phyloP scores from a whole-genome alignment of 768 basidiomycete genomes.

The Amanita subjunquillea region DNA sequence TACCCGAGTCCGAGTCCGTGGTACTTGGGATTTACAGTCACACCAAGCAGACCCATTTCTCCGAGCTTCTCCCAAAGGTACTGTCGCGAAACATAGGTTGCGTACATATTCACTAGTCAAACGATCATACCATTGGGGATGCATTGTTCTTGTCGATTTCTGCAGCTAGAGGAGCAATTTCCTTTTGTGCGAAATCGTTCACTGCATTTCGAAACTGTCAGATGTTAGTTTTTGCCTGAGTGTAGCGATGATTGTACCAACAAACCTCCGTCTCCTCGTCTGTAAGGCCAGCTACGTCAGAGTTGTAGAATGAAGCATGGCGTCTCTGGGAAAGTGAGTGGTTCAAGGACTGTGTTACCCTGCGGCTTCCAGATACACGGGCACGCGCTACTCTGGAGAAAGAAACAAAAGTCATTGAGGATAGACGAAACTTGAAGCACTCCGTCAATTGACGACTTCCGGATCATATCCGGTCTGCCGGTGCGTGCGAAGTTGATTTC shows the following conservation, averaged over 20 bases:
- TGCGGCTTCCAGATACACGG: neutral
- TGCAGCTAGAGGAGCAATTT: constrained; percentile 77
- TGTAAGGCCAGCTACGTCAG: constrained; percentile 64
- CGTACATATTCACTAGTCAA: neutral
- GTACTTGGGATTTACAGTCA: constrained; percentile 73
- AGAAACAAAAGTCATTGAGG: constrained; percentile 2
- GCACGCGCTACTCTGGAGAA: neutral
- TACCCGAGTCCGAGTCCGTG: constrained; percentile 82
- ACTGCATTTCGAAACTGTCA: constrained; percentile 74
- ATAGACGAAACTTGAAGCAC: too few species aligned
- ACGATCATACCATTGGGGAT: constrained; percentile 53
- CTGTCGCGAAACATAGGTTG: constrained; percentile 23
- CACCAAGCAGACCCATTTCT: constrained; percentile 84
- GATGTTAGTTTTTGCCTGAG: constrained; percentile 2
- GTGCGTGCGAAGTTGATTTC: neutral
- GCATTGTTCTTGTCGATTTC: constrained; percentile 81
- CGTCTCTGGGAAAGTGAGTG: constrained; percentile 11
- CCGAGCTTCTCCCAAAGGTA: constrained; percentile 86
- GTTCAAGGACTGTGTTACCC: constrained; percentile 6
- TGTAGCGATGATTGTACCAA: neutral
- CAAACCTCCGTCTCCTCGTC: constrained; percentile 73
- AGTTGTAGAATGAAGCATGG: constrained; percentile 55
- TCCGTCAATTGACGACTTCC: neutral
- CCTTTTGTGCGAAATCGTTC: constrained; percentile 68
- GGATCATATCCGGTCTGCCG: constrained; percentile 1